phyloP scores from a whole-genome alignment of 2,329 filamentous ascomycete genomes.

The Xylaria sp. region DNA sequence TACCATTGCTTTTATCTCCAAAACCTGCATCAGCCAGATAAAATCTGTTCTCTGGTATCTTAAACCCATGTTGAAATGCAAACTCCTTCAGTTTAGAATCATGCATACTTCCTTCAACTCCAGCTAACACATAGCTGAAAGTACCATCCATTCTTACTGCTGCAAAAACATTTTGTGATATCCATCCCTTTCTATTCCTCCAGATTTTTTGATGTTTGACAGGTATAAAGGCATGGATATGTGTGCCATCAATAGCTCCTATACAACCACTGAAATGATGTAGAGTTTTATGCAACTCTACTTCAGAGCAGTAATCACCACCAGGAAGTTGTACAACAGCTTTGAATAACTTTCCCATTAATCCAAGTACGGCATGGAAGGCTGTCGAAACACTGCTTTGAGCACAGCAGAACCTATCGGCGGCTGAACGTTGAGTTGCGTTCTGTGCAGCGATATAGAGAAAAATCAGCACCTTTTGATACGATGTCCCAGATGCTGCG shows the following conservation, averaged over 20 bases:
- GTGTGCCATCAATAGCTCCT: background rate
- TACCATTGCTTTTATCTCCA: background rate
- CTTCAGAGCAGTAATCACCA: background rate
- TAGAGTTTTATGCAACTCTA: background rate
- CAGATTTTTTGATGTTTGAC: background rate
- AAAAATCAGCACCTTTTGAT: background rate
- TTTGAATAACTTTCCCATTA: background rate
- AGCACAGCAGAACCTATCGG: background rate
- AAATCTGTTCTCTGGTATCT: background rate
- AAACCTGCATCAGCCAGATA: background rate
- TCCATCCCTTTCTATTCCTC: background rate
- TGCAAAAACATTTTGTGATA: background rate
- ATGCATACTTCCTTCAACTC: background rate
- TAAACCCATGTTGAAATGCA: background rate
- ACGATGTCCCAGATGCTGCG: background rate
- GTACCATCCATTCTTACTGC: background rate
- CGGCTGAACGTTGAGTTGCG: background rate
- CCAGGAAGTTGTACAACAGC: background rate
- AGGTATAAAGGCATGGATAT: background rate
- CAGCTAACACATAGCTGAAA: background rate
- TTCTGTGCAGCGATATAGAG: background rate
- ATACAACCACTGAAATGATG: background rate
- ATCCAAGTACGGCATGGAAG: background rate
- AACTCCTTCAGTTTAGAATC: background rate
- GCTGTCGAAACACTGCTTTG: background rate